phyloP scores from a whole-genome alignment of 129 eudicot genomes.

The Artemisia annua region DNA sequence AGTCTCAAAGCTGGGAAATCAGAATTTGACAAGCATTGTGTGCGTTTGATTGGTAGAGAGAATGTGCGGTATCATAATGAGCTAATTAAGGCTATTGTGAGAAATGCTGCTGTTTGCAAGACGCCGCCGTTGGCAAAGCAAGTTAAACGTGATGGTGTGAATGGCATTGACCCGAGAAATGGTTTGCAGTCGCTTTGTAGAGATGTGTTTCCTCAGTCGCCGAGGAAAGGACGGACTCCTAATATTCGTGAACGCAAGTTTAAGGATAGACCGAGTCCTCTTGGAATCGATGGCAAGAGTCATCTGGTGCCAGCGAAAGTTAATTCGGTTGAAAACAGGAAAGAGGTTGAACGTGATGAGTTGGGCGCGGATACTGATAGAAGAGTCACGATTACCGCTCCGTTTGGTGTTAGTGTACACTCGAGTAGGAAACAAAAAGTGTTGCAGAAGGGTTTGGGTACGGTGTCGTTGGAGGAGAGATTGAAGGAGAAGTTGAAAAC shows the following conservation, averaged over 20 bases:
- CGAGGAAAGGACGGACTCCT: constrained; percentile 66
- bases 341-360: constrained; percentile 61
- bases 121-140: constrained; percentile 50
- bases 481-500: constrained; percentile 61
- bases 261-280: constrained; percentile 75
- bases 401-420: constrained; percentile 59
- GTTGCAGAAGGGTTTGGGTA: constrained; percentile 28
- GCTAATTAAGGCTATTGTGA: constrained; percentile 57
- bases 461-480: constrained; percentile 54
- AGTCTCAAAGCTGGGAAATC: constrained; percentile 52
- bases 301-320: constrained; percentile 37
- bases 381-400: constrained; percentile 75
- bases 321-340: constrained; percentile 54
- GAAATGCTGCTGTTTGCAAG: constrained; percentile 52
- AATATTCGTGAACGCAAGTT: constrained; percentile 49
- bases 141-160: constrained; percentile 34
- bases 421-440: constrained; percentile 46
- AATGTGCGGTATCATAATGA: constrained; percentile 63
- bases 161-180: constrained; percentile 47
- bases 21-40: constrained; percentile 64
- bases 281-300: constrained; percentile 62
- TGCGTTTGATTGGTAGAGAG: constrained; percentile 60
- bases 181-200: constrained; percentile 60
- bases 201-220: constrained; percentile 71
- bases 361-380: constrained; percentile 42